A percentile compares a stretch with the other conserved stretches of the same genome.
Evolutionary conservation across 1,139 yeast genomes (phyloP).

Genomic region (Protomyces inouyei): DNA sequence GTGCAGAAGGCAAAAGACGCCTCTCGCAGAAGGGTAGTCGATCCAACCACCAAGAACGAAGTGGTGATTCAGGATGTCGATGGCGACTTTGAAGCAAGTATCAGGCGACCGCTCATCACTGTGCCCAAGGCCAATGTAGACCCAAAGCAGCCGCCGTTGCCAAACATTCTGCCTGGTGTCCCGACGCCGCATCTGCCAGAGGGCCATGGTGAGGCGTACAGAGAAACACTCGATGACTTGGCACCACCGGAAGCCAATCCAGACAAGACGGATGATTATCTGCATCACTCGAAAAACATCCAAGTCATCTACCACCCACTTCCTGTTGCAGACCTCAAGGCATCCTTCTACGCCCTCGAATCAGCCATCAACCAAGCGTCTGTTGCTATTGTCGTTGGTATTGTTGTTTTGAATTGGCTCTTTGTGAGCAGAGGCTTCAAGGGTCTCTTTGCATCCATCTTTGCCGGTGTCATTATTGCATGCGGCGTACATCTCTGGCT

Average conservation of each 20-base stretch:
- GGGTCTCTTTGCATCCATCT: slow-evolving; percentile 13
- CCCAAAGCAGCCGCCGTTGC: slow-evolving; percentile 15
- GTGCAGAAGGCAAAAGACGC: slow-evolving; percentile 12
- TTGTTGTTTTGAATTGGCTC: slow-evolving; percentile 14
- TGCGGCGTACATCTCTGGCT: slow-evolving; percentile 26
- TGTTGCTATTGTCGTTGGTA: slow-evolving; percentile 6
- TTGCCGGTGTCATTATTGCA: slow-evolving; percentile 23
- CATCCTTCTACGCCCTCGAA: slow-evolving; percentile 19
- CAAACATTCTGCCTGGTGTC: slow-evolving; percentile 13
- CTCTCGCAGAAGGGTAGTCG: slow-evolving; percentile 18
- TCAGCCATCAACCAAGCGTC: slow-evolving; percentile 15
- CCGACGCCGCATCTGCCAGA: slow-evolving; percentile 25
- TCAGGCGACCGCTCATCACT: slow-evolving; percentile 19
- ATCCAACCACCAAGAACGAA: slow-evolving; percentile 25
- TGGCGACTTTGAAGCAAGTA: slow-evolving; percentile 18
- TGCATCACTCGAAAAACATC: slow-evolving; percentile 20
- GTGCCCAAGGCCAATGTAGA: slow-evolving; percentile 19
- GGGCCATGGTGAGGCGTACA: slow-evolving; percentile 23
- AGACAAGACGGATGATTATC: slow-evolving; percentile 23
- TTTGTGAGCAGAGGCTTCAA: slow-evolving; percentile 24
- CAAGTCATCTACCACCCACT: slow-evolving; percentile 26
- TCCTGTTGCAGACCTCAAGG: slow-evolving; percentile 22
- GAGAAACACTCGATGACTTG: slow-evolving; percentile 23
- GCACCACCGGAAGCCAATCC: slow-evolving; percentile 29
- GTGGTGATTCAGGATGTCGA: slow-evolving; percentile 26